Evolutionary conservation across 192 early-diverging fungal species (phyloP).

Genomic region (Mortierella antarctica): DNA sequence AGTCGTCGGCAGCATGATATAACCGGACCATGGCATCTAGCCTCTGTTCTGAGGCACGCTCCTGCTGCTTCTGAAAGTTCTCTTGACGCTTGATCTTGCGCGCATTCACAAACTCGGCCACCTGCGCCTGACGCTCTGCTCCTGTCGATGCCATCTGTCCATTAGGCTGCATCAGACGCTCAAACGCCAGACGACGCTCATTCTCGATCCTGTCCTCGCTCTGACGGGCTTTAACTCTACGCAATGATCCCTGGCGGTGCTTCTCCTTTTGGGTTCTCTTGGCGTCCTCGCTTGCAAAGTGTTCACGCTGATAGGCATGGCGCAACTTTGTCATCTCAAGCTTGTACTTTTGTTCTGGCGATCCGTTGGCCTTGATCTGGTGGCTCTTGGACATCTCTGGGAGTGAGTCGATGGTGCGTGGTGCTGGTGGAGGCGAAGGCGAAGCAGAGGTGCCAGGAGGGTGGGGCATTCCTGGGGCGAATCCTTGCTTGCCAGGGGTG

Average conservation of each 20-base stretch:
- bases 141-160: slow-evolving; percentile 12
- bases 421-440: slow-evolving; percentile 33
- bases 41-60: slow-evolving; percentile 28
- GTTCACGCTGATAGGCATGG: slow-evolving; percentile 44
- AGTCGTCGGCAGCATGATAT: slow-evolving; percentile 44
- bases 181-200: slow-evolving; percentile 34
- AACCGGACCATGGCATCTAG: slow-evolving; percentile 47
- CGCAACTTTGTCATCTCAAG: slow-evolving; percentile 52
- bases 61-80: slow-evolving; percentile 28
- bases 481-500: slow-evolving; percentile 48
- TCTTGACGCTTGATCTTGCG: slow-evolving; percentile 27
- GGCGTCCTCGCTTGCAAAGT: slow-evolving; percentile 16
- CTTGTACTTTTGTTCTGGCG: slow-evolving; percentile 41
- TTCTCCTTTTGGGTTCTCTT: slow-evolving; percentile 18
- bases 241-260: slow-evolving; percentile 40
- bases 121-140: slow-evolving; percentile 24
- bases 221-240: slow-evolving; percentile 31
- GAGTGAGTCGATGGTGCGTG: slow-evolving; percentile 36
- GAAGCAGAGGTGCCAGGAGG: slow-evolving; percentile 41
- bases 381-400: slow-evolving; percentile 51
- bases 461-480: slow-evolving; percentile 50
- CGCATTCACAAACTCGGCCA: slow-evolving; percentile 37
- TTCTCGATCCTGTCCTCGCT: slow-evolving; percentile 31
- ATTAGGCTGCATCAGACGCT: slow-evolving; percentile 38
- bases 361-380: slow-evolving; percentile 29